Percentiles rank a stretch among this genome's conserved stretches.
Evolutionary conservation across 176 grass and related monocot genomes (phyloP).

Genomic region (Saccharum officinarum): DNA sequence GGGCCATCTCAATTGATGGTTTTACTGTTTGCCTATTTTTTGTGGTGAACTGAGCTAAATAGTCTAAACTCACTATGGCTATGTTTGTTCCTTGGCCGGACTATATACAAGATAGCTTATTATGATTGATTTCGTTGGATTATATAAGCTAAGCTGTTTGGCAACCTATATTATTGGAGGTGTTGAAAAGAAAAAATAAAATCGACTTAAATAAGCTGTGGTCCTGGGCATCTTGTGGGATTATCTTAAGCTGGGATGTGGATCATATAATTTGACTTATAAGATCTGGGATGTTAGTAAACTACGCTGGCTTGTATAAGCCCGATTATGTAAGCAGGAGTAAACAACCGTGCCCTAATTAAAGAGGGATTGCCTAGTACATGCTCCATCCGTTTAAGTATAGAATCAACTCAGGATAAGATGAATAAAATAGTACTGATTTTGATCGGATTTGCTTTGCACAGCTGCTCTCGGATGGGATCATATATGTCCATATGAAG

Average conservation of each 20-base stretch:
- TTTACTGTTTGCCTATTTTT: background rate
- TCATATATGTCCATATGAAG: constrained; percentile 1
- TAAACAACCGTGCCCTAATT: background rate
- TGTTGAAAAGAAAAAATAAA: background rate
- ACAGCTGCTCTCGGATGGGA: background rate
- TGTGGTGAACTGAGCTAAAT: background rate
- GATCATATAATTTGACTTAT: background rate
- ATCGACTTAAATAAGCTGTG: too few species aligned
- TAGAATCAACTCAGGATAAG: background rate
- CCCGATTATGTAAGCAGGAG: background rate
- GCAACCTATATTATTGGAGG: background rate
- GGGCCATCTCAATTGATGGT: background rate
- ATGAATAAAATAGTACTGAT: background rate
- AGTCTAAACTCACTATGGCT: background rate
- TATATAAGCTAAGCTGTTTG: background rate
- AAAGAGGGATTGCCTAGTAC: background rate
- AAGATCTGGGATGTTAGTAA: background rate
- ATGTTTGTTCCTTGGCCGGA: background rate
- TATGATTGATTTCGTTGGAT: background rate
- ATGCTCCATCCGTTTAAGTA: background rate
- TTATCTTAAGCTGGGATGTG: background rate
- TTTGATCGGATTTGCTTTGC: background rate
- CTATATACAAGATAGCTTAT: too few species aligned
- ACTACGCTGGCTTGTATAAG: background rate
- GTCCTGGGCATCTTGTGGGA: background rate